Evolutionary conservation across 495 filamentous ascomycete species (phyloP).

Genomic region (Daldinia decipiens): DNA sequence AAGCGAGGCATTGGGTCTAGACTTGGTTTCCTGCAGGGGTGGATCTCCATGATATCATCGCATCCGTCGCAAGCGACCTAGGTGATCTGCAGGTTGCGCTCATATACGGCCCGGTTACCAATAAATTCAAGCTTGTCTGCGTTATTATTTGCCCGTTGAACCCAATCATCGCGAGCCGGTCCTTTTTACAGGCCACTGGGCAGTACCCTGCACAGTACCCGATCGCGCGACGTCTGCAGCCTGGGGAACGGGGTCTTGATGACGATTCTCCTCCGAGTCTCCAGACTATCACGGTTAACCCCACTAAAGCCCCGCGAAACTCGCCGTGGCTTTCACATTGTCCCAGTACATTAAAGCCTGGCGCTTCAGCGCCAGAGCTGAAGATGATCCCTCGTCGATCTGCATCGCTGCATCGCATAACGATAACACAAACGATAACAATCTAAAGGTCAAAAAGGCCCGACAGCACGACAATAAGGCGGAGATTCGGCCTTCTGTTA

Average conservation of each 20-base stretch:
- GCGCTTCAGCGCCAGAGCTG: conserved; percentile 50
- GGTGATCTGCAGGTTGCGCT: conserved; percentile 34
- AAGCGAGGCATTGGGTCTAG: conserved; percentile 28
- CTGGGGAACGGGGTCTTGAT: conserved; percentile 33
- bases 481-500: conserved; percentile 26
- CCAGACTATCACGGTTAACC: conserved; percentile 40
- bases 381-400: conserved; percentile 28
- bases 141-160: conserved; percentile 38
- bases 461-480: conserved; percentile 29
- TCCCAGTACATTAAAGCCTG: conserved; percentile 41
- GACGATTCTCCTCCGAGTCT: conserved; percentile 39
- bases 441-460: conserved; percentile 15
- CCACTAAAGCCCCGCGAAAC: conserved; percentile 51
- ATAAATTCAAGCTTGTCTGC: conserved; percentile 29
- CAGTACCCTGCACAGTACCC: conserved; percentile 7
- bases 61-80: conserved; percentile 23
- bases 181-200: conserved; percentile 12
- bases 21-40: conserved; percentile 36
- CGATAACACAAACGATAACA: conserved; percentile 27
- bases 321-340: conserved; percentile 47
- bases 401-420: conserved; percentile 21
- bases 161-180: conserved; percentile 21
- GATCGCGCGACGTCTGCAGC: conserved; percentile 24
- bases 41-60: conserved; percentile 48
- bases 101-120: conserved; percentile 43